phyloP scores from a whole-genome alignment of 768 basidiomycete genomes.

The Mycena polygramma region DNA sequence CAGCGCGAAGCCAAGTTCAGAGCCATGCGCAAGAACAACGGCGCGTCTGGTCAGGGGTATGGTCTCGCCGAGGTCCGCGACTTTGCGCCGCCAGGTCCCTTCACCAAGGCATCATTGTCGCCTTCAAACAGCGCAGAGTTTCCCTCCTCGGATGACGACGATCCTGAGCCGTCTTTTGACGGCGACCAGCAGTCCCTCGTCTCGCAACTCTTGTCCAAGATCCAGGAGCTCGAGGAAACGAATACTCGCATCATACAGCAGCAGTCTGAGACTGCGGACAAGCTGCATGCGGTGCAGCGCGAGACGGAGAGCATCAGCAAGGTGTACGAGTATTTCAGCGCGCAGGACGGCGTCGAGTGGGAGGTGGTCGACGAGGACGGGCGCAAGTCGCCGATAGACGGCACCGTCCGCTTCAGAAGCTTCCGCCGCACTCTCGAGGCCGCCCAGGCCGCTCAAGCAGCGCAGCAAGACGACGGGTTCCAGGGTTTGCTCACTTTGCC shows the following conservation, averaged over 20 bases:
- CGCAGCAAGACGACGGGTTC: constrained; percentile 1
- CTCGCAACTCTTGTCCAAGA: constrained; percentile 79
- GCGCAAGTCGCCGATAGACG: constrained; percentile 41
- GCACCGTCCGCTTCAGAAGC: constrained; percentile 47
- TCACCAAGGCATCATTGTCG: constrained; percentile 25
- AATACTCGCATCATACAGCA: constrained; percentile 76
- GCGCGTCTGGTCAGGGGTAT: constrained; percentile 39
- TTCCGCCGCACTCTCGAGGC: constrained; percentile 40
- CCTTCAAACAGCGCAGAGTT: constrained; percentile 26
- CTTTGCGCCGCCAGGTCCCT: constrained; percentile 73
- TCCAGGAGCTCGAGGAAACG: constrained; percentile 81
- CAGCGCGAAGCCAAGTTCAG: constrained; percentile 68
- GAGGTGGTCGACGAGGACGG: constrained; percentile 51
- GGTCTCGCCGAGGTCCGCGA: constrained; percentile 55
- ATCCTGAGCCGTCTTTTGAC: constrained; percentile 23
- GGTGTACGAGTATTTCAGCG: constrained; percentile 77
- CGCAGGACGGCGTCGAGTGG: constrained; percentile 64
- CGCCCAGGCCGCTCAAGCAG: background rate
- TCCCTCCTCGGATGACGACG: constrained; percentile 18
- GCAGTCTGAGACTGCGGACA: constrained; percentile 71
- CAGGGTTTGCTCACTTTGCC: constrained; percentile 17
- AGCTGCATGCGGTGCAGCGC: constrained; percentile 76
- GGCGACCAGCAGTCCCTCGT: constrained; percentile 65
- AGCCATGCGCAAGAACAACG: constrained; percentile 58
- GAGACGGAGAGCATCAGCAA: constrained; percentile 79